Base-by-base conservation (phyloP, 2,329 filamentous ascomycete species). In the Penicillium rolfsii region DNA sequence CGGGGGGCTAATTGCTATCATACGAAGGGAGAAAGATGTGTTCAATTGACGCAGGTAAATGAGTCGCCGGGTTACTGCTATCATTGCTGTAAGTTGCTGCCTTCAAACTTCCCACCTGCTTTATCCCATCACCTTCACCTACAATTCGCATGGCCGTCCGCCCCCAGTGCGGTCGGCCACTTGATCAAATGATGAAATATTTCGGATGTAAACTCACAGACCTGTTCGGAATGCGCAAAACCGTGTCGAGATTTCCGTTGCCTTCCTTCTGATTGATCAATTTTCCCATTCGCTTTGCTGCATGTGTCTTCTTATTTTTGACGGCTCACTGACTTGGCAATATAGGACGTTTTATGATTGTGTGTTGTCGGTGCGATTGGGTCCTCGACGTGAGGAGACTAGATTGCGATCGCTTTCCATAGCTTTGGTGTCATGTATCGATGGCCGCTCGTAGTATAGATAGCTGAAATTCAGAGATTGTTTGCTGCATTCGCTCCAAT, bases 171-270 rank as follows among this genome's bases (percentile, higher is more conserved):
- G 63, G 64, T 69, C 58, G 57, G 63, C 52, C 59, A 57, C 59
- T 67, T 71, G 68, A 71, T 73, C 66, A 67, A 67, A 75, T 82
- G 80, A 87, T 96, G 93, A 97, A 96, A 95, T 81, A 81, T 96
- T 89, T 86, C 93, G 93, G 93, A 97, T 97, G 91, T 95, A 91
- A 96, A 96, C 80, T 41, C 50, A 82, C 81, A 85, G 84, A 86
- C 84, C 83, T 86, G 86, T 85, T 87, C 89, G 89, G 90, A 89
- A 89, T 90, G 92, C 92, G 93, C 93, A 96, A 92, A 89, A 83
- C 85, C 85, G 83, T 97, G 93, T 96, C 89, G 93, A 97, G 81
- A 87, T 89, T 90, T 97, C 93, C 93, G 93, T 97, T 97, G 93
- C 93, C 93, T 97, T 97, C 93, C 93, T 97, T 97, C 93, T 97